Evolutionary conservation across 805 yeast species (phyloP).

Genomic region (Candida incommunis): DNA sequence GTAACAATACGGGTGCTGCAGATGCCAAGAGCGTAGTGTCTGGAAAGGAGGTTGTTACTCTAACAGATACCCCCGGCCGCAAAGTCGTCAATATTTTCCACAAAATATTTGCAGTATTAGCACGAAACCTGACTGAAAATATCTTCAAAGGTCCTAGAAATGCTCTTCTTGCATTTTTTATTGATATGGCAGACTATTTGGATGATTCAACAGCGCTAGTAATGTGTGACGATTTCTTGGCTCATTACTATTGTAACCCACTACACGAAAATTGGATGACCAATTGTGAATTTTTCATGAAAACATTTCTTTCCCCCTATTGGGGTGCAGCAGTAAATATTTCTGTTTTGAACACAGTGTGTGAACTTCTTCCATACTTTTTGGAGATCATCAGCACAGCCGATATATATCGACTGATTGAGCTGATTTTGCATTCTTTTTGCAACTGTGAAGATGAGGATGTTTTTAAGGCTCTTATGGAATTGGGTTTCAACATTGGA

Average conservation of each 20-base stretch:
- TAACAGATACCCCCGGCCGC: not conserved
- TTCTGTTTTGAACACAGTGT: slow-evolving; percentile 18
- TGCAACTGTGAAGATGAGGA: slow-evolving; percentile 14
- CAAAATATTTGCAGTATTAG: slow-evolving; percentile 21
- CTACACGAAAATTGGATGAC: slow-evolving; percentile 37
- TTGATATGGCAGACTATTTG: slow-evolving; percentile 24
- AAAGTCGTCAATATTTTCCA: not conserved
- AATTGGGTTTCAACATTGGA: slow-evolving; percentile 15
- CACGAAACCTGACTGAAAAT: slow-evolving; percentile 20
- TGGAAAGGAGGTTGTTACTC: not conserved
- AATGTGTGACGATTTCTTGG: slow-evolving; percentile 34
- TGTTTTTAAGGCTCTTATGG: slow-evolving; percentile 20
- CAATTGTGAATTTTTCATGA: slow-evolving; percentile 13
- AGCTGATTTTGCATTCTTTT: not conserved
- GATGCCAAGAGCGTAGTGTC: not conserved
- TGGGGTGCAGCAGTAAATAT: slow-evolving; percentile 13
- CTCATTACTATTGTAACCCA: slow-evolving; percentile 40
- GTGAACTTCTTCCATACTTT: slow-evolving; percentile 8
- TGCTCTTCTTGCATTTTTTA: slow-evolving; percentile 27
- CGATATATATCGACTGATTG: not conserved
- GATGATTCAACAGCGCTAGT: slow-evolving; percentile 26
- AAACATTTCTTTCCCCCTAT: slow-evolving; percentile 4
- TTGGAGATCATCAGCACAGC: not conserved
- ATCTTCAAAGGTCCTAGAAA: slow-evolving; percentile 30
- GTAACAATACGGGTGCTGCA: too few species aligned